Base-by-base conservation (phyloP, 176 grass and related monocot species). In the Eremochloa ophiuroides region DNA sequence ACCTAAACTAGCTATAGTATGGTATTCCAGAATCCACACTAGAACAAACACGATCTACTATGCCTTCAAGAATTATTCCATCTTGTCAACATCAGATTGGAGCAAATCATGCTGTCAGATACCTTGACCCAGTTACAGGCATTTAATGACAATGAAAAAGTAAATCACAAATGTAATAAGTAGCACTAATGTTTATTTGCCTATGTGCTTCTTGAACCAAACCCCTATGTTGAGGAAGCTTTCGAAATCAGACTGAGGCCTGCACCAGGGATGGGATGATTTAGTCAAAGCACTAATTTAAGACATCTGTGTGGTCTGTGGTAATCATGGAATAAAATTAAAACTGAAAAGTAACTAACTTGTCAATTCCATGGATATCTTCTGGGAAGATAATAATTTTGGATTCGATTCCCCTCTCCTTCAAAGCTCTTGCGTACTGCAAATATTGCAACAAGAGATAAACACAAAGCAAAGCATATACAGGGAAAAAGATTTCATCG, bases 141-240 rank as follows among this genome's bases (percentile, higher is more conserved):
- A 71, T 43, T 80, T 34, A 85, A 43, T 64, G 50, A 43, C 22
- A 53, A 84, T n/a, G 34, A 50, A 29, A 39, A 55, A 7, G 33
- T 61, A 71, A 66, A 87, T 62, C 51, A 37, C 22, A 20, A 71
- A 64, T 41, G 23, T 14, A 64, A 22, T 41, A 35, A 5, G 23
- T 61, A 14, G 80, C 64, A 59, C 50, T 51, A 53, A 76, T 89
- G 31, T 76, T 93, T 73, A 91, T 51, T 90, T 89, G 71, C 74
- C 85, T 28, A 73, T 84, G 86, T 98, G 75, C 85, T 98, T 93
- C 86, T 94, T 98, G 79, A 98, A 98, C 92, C 95, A 98, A 80
- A 98, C 95, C 28, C 95, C 92, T 86, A 98, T 91, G 68, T 98
- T 98, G 37, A 98, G 85, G 79, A 94, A 97, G 81, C 95, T 88